These are phyloP conservation scores for Metarhizium brunneum DNA, from an alignment of 2,329 filamentous ascomycete species.

Conservation along the genomic window DNA sequence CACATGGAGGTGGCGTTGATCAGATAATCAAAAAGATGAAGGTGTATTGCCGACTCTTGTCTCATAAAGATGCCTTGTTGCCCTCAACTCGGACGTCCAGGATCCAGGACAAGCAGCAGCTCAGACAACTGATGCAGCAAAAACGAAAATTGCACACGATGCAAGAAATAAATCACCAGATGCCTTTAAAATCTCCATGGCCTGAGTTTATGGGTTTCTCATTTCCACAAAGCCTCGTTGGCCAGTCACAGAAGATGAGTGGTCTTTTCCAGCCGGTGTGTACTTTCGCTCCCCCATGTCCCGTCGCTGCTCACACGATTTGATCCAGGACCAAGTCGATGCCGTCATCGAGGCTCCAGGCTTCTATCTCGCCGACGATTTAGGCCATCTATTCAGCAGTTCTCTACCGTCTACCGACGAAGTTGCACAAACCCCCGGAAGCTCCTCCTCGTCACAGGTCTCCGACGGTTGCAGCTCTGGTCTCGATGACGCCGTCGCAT, in stretches of 20 bases:
- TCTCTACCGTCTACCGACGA: not conserved
- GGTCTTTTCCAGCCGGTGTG: not conserved
- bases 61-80: not conserved
- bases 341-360: not conserved
- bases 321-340: not conserved
- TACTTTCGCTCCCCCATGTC: not conserved
- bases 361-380: not conserved
- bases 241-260: not conserved
- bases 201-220: not conserved
- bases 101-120: not conserved
- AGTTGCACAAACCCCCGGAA: not conserved
- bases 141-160: not conserved
- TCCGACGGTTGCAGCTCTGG: not conserved
- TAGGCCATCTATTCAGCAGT: not conserved
- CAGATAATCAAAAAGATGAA: not conserved
- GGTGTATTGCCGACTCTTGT: not conserved
- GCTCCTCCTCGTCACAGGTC: not conserved
- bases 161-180: not conserved
- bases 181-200: not conserved
- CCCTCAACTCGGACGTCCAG: not conserved
- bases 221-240: not conserved
- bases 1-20: not conserved
- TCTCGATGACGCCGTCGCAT: not conserved
- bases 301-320: not conserved
- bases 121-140: not conserved